These are phyloP conservation scores for Lactarius sp. DNA, from an alignment of 768 basidiomycete species.

Conservation along the genomic window DNA sequence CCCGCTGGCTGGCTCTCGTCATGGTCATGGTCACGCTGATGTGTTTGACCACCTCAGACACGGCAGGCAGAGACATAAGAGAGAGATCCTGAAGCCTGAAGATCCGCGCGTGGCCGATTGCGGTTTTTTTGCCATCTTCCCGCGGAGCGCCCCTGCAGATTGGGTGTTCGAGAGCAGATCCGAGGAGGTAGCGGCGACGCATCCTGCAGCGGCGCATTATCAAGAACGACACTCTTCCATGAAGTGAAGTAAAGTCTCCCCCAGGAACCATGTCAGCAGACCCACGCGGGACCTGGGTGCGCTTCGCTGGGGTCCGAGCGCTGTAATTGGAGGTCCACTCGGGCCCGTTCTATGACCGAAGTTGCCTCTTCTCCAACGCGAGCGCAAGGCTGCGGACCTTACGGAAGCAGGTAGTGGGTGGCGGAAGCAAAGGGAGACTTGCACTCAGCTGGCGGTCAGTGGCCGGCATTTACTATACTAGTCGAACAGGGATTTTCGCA, in stretches of 20 bases:
- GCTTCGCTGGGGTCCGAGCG: too few species aligned
- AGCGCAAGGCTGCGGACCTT: background rate
- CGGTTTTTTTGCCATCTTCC: background rate
- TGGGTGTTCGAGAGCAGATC: background rate
- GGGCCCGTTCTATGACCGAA: background rate
- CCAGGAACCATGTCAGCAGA: background rate
- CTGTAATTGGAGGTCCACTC: background rate
- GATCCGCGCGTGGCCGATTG: background rate
- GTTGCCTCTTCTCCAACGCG: background rate
- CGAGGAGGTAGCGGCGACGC: background rate
- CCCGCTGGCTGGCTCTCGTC: background rate
- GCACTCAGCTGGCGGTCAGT: background rate
- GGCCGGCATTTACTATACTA: background rate
- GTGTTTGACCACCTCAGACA: background rate
- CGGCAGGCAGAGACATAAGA: background rate
- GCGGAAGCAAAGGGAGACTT: background rate
- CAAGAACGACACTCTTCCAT: background rate
- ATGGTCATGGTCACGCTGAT: background rate
- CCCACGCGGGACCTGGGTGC: background rate
- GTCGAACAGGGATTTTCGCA: background rate
- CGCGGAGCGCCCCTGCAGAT: background rate
- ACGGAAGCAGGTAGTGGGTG: background rate
- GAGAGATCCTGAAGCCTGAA: too few species aligned
- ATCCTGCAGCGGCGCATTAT: background rate
- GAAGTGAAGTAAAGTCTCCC: background rate